These are phyloP conservation scores for Astrocystis sublimbata DNA, from an alignment of 495 filamentous ascomycete species.

Conservation along the genomic window DNA sequence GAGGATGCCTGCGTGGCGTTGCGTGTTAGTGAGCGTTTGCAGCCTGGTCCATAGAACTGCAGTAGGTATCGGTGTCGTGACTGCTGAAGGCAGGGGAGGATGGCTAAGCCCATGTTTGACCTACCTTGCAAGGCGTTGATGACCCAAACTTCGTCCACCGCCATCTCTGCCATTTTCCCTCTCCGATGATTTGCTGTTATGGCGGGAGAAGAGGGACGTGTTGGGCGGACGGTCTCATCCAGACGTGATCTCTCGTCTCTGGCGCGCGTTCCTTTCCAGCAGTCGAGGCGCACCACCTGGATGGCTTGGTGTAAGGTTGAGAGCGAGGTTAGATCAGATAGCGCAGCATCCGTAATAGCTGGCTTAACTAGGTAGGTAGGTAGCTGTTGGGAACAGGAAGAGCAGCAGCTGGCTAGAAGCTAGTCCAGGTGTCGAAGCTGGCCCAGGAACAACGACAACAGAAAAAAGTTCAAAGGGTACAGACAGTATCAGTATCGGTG, in stretches of 20 bases:
- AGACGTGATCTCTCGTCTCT: background rate
- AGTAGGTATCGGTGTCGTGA: background rate
- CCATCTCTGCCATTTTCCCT: constrained; percentile 19
- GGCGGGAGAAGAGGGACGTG: background rate
- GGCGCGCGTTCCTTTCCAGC: background rate
- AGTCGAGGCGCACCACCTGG: background rate
- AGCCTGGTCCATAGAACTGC: too few species aligned
- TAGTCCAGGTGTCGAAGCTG: background rate
- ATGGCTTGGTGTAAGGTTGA: background rate
- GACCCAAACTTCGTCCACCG: constrained; percentile 25
- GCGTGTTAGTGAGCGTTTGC: background rate
- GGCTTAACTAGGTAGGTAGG: too few species aligned
- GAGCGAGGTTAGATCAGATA: background rate
- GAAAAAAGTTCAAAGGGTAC: background rate
- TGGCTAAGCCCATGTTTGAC: too few species aligned
- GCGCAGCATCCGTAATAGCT: too few species aligned
- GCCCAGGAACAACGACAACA: too few species aligned
- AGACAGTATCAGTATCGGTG: too few species aligned
- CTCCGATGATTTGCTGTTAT: background rate
- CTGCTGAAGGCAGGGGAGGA: background rate
- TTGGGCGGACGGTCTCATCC: background rate
- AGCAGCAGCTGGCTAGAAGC: background rate
- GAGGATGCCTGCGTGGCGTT: constrained; percentile 41
- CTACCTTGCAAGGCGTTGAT: constrained; percentile 30
- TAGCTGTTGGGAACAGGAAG: background rate